A percentile compares a stretch with the other conserved stretches of the same genome.
These are phyloP conservation scores for Diaporthe aspalathi DNA, from an alignment of 2,329 filamentous ascomycete genomes.

Conservation along the genomic window DNA sequence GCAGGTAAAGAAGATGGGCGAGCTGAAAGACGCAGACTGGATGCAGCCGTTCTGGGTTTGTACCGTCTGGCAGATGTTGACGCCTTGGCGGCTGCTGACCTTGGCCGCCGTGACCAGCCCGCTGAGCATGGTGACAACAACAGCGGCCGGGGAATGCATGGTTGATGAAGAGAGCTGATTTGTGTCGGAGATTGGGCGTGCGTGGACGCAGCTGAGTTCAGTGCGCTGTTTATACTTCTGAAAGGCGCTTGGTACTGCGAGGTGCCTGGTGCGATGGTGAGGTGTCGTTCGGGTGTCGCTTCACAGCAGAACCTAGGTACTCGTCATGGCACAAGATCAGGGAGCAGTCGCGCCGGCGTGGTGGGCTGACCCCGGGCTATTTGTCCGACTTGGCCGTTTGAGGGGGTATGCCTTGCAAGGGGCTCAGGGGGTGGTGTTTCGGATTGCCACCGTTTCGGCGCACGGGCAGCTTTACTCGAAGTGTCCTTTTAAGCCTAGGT, in stretches of 20 bases:
- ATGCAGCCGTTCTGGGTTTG: slow-evolving; percentile 29
- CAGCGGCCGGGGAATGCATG: background rate
- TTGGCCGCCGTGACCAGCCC: slow-evolving; percentile 7
- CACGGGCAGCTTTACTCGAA: slow-evolving; percentile 17
- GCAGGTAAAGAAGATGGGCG: slow-evolving; percentile 30
- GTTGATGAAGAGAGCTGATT: background rate
- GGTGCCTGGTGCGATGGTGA: background rate
- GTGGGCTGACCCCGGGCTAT: background rate
- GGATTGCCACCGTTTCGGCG: slow-evolving; percentile 15
- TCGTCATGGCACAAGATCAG: background rate
- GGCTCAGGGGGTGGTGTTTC: slow-evolving; percentile 26
- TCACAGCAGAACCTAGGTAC: background rate
- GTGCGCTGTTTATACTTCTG: background rate
- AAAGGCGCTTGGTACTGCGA: background rate
- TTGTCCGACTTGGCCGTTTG: slow-evolving; percentile 30
- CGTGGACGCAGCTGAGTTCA: background rate
- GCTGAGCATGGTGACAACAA: slow-evolving; percentile 7
- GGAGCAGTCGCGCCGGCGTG: background rate
- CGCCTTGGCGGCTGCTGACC: background rate
- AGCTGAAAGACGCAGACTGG: slow-evolving; percentile 28
- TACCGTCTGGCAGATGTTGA: slow-evolving; percentile 28
- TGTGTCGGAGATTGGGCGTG: background rate
- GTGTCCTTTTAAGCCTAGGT: background rate
- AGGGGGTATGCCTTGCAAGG: slow-evolving; percentile 8
- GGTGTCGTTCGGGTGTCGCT: background rate